Evolutionary conservation across 1,139 yeast genomes (phyloP).

Genomic region (Taphrina wiesneri): DNA sequence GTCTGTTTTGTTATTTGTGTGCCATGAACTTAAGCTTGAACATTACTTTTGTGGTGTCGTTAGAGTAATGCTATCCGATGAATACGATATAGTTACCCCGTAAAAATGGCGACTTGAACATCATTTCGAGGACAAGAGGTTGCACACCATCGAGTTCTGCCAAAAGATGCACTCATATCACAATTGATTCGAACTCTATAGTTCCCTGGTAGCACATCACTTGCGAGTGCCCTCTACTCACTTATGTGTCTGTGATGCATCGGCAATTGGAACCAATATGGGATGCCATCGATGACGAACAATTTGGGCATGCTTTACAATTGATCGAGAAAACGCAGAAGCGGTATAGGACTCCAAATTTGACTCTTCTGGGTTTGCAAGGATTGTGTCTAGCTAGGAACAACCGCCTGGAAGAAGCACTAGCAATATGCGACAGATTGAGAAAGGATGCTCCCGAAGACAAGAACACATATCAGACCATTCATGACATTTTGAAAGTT

Average conservation of each 20-base stretch:
- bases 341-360: conserved; percentile 10
- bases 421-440: conserved; percentile 8
- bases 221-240: too few species aligned
- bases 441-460: background rate
- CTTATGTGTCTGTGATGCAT: background rate
- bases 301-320: conserved; percentile 17
- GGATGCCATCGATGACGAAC: conserved; percentile 28
- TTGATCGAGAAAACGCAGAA: conserved; percentile 15
- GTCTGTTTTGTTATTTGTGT: background rate
- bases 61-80: background rate
- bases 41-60: background rate
- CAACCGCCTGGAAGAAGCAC: background rate
- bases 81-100: background rate
- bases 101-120: too few species aligned
- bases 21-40: background rate
- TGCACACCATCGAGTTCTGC: too few species aligned
- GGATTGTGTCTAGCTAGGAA: conserved; percentile 17
- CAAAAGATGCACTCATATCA: too few species aligned
- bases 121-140: too few species aligned
- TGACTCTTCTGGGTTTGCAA: conserved; percentile 8
- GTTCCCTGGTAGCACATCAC: background rate
- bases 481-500: conserved; percentile 13
- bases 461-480: conserved; percentile 23
- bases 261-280: conserved; percentile 17
- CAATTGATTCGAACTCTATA: too few species aligned